Evolutionary conservation across 805 yeast species (phyloP), one percentile per base, ranked within the genome.

Genomic region (Osmozyma mogii): DNA sequence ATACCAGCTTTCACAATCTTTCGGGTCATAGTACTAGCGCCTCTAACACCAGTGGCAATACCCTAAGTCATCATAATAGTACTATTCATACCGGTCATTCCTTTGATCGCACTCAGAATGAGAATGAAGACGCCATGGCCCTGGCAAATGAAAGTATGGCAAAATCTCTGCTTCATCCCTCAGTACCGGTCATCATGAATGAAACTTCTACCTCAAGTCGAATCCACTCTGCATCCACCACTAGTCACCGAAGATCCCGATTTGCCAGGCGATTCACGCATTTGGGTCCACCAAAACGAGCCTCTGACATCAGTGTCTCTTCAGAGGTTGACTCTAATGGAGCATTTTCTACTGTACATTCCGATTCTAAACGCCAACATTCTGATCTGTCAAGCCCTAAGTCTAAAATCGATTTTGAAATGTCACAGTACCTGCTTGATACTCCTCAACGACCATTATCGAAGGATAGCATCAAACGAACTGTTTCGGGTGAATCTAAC

Each of bases 231-330:
- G 22, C 22, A 6, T 8, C 25, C 12, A 15, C 9, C 10, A 41
- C 41, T 22, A 38, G 50, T 10, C 31, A 52, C n/a, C 54, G 49
- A 31, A 35, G 60, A 27, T 44, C 55, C 18, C 45, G 62, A 27
- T 54, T 62, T 9, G 38, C 57, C 2, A 52, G 68, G 34, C 50
- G 69, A 19, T 58, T 61, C 29, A 29, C 28, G 20, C 25, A 39
- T 3, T 37, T 72, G 22, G 78, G 78, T 2, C 75, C 75, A 8
- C 76, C 77, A 1, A 61, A 68, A 38, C 47, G 78, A 28, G 58
- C 68, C 2, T 49, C 62, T 3, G 10, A 18, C 22, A 17, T 9
- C 18, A 43, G 37, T 12, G 31, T 34, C n/a, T n/a, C 16, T 13
- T 22, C 15, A 20, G 12, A n/a, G 8, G 20, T 9, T 11, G 23